Conservation (phyloP, 2,329 filamentous ascomycete genomes). For the Akanthomyces uredinophilus region DNA sequence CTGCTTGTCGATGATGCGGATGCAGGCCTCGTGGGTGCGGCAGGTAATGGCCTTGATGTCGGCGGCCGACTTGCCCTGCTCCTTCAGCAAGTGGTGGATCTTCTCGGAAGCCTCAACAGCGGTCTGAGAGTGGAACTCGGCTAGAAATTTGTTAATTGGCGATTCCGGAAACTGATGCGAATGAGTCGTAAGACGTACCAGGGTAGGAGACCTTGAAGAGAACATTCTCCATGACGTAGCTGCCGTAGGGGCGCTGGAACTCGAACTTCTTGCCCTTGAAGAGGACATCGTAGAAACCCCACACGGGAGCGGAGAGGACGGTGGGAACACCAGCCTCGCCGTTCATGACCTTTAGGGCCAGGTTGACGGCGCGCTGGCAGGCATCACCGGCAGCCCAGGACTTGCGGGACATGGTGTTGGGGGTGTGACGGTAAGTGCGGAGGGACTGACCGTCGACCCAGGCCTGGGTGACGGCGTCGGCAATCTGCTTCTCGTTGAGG, state of each 20-base stretch:
- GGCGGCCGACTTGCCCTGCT: slow-evolving; percentile 80
- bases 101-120: slow-evolving; percentile 92
- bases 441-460: slow-evolving; percentile 96
- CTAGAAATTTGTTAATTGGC: slow-evolving; percentile 28
- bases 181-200: slow-evolving; percentile 46
- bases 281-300: slow-evolving; percentile 98
- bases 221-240: slow-evolving; percentile 99
- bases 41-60: slow-evolving; percentile 93
- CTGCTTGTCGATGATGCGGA: slow-evolving; percentile 99
- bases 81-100: slow-evolving; percentile 78
- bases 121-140: slow-evolving; percentile 98
- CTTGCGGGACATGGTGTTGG: slow-evolving; percentile 99
- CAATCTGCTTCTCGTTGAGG: slow-evolving; percentile 81
- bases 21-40: slow-evolving; percentile 95
- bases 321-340: slow-evolving; percentile 89
- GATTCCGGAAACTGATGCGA: background rate
- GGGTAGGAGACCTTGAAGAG: slow-evolving; percentile 99
- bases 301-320: slow-evolving; percentile 84
- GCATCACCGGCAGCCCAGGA: slow-evolving; percentile 98
- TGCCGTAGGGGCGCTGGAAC: slow-evolving; percentile 94
- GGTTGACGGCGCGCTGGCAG: slow-evolving; percentile 90
- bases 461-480: slow-evolving; percentile 91
- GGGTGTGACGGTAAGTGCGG: slow-evolving; percentile 93
- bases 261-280: slow-evolving; percentile 95
- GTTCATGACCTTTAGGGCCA: slow-evolving; percentile 84